Evolutionary conservation across 768 basidiomycete species (phyloP).

Genomic region (Naganishia friedmannii): DNA sequence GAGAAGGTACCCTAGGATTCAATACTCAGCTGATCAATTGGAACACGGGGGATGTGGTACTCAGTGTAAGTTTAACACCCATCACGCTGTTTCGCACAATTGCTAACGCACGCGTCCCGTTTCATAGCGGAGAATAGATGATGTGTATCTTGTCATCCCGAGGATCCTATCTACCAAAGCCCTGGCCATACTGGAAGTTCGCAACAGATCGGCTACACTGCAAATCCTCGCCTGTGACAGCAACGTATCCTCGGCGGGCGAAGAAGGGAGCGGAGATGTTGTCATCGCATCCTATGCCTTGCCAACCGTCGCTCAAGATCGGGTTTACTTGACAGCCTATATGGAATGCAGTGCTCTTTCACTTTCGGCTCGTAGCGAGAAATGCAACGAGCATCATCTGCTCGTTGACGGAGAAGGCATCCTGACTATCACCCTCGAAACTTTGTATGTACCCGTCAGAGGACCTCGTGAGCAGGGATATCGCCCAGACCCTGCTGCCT

Average conservation of each 20-base stretch:
- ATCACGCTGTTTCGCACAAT: background rate
- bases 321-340: constrained; percentile 16
- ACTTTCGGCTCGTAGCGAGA: background rate
- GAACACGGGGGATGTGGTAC: background rate
- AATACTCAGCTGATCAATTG: background rate
- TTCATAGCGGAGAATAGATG: background rate
- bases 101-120: background rate
- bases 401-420: constrained; percentile 15
- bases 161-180: background rate
- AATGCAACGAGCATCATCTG: background rate
- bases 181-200: background rate
- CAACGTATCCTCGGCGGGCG: background rate
- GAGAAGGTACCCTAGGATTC: background rate
- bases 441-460: constrained; percentile 4
- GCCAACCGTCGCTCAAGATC: background rate
- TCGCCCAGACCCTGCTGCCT: background rate
- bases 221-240: constrained; percentile 1
- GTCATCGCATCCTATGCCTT: background rate
- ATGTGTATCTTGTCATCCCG: background rate
- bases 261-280: too few species aligned
- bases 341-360: constrained; percentile 15
- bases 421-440: constrained; percentile 8
- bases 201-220: background rate
- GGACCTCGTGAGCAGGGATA: background rate
- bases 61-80: background rate